Conservation (phyloP, 768 basidiomycete genomes). For the Plicaturopsis crispa region DNA sequence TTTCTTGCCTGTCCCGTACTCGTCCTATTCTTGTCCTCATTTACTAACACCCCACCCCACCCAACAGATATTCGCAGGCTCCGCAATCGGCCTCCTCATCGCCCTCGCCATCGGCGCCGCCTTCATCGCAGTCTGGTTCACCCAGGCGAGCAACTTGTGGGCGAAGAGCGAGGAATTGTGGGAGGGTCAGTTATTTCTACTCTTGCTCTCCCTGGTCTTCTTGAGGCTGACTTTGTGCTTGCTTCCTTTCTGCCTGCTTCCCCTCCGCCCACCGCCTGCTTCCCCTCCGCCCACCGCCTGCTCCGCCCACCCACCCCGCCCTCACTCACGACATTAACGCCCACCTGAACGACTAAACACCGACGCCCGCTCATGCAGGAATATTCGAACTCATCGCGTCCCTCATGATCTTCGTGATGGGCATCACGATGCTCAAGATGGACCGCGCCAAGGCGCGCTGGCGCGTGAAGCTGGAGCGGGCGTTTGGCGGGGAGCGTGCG, state of each 20-base stretch:
- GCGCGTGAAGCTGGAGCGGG: conserved; percentile 78
- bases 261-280: neutral
- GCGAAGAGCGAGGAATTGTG: conserved; percentile 78
- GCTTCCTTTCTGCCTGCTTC: conserved; percentile 1
- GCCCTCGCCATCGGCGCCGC: conserved; percentile 83
- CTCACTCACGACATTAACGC: neutral
- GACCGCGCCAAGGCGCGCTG: conserved; percentile 92
- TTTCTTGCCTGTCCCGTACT: neutral
- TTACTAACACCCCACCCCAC: neutral
- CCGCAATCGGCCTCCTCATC: conserved; percentile 64
- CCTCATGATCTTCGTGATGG: conserved; percentile 89
- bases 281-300: too few species aligned
- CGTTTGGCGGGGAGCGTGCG: conserved; percentile 60
- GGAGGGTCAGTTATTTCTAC: conserved; percentile 91
- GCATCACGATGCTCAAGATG: conserved; percentile 90
- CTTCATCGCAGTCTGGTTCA: conserved; percentile 95
- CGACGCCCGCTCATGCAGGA: too few species aligned
- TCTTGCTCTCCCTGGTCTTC: too few species aligned
- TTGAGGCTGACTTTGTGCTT: too few species aligned
- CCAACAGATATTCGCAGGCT: conserved; percentile 76
- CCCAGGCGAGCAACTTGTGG: conserved; percentile 81
- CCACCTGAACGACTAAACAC: too few species aligned
- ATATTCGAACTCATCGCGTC: conserved; percentile 65
- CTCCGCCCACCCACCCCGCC: neutral
- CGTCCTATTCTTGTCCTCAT: neutral